Percentiles rank a stretch among this genome's conserved stretches.
These are phyloP conservation scores for Anthracocystis setariae DNA, from an alignment of 1,284 basidiomycete genomes.

Conservation along the genomic window DNA sequence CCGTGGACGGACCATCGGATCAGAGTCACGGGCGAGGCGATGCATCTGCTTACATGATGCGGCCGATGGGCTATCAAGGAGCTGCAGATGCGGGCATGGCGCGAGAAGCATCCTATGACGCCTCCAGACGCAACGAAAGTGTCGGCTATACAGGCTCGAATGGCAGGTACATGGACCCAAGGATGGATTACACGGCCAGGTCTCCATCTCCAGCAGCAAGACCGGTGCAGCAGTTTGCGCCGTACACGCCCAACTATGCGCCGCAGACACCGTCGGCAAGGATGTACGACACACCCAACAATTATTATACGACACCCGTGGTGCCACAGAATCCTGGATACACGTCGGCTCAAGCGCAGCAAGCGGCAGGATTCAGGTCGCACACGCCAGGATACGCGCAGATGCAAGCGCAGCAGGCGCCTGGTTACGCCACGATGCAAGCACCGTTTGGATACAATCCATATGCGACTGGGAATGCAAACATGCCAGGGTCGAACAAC, in stretches of 20 bases:
- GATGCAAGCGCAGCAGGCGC: not conserved
- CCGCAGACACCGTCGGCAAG: constrained; percentile 22
- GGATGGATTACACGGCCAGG: constrained; percentile 7
- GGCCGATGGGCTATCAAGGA: constrained; percentile 1
- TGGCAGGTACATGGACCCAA: not conserved
- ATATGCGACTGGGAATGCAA: not conserved
- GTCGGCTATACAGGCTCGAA: not conserved
- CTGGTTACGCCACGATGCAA: not conserved
- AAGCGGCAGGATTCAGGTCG: no score
- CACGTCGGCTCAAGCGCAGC: not conserved
- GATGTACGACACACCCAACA: constrained; percentile 41
- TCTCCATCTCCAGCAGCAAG: constrained; percentile 25
- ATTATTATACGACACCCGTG: constrained; percentile 32
- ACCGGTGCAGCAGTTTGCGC: constrained; percentile 17
- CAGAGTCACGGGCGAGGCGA: not conserved
- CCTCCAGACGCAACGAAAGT: no score
- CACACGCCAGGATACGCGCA: no score
- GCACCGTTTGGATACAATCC: not conserved
- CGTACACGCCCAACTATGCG: constrained; percentile 34
- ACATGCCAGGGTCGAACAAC: not conserved
- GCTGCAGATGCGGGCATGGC: not conserved
- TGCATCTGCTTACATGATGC: not conserved
- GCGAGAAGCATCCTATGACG: not conserved
- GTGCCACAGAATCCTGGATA: constrained; percentile 11
- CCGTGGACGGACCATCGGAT: not conserved